Percentiles rank a stretch among this genome's conserved stretches.
These are phyloP conservation scores for Cordyceps fumosorosea DNA, from an alignment of 2,329 filamentous ascomycete species.

Conservation along the genomic window DNA sequence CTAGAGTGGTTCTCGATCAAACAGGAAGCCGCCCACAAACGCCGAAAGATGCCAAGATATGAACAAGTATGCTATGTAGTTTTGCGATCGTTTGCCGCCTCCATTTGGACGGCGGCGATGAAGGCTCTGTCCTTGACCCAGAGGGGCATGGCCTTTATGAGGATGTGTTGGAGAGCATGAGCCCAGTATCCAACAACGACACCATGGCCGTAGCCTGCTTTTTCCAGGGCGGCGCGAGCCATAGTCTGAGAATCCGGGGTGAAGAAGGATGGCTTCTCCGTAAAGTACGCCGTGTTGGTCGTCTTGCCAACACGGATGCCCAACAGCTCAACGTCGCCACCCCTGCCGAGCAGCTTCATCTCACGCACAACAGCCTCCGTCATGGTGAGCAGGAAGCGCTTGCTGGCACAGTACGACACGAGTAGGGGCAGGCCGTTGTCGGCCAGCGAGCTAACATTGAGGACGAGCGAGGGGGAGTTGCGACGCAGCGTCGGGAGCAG, in stretches of 20 bases:
- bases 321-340: constrained; percentile 13
- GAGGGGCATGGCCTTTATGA: constrained; percentile 9
- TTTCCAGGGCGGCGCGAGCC: constrained; percentile 16
- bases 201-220: constrained; percentile 16
- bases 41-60: not conserved
- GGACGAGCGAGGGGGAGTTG: constrained; percentile 37
- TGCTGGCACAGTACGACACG: constrained; percentile 37
- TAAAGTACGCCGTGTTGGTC: constrained; percentile 16
- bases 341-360: constrained; percentile 22
- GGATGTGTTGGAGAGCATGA: constrained; percentile 16
- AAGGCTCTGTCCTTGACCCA: constrained; percentile 12
- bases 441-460: constrained; percentile 44
- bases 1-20: not conserved
- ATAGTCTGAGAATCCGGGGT: constrained; percentile 15
- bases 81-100: constrained; percentile 6
- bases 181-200: constrained; percentile 16
- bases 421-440: constrained; percentile 41
- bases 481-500: constrained; percentile 35
- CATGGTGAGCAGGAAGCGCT: constrained; percentile 38
- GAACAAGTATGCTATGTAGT: not conserved
- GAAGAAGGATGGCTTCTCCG: constrained; percentile 16
- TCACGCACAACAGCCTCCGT: constrained; percentile 35
- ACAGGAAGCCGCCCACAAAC: not conserved
- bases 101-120: constrained; percentile 4
- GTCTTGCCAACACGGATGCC: constrained; percentile 17